These are phyloP conservation scores for Penicillium alfredii DNA, from an alignment of 495 filamentous ascomycete species.

Conservation along the genomic window DNA sequence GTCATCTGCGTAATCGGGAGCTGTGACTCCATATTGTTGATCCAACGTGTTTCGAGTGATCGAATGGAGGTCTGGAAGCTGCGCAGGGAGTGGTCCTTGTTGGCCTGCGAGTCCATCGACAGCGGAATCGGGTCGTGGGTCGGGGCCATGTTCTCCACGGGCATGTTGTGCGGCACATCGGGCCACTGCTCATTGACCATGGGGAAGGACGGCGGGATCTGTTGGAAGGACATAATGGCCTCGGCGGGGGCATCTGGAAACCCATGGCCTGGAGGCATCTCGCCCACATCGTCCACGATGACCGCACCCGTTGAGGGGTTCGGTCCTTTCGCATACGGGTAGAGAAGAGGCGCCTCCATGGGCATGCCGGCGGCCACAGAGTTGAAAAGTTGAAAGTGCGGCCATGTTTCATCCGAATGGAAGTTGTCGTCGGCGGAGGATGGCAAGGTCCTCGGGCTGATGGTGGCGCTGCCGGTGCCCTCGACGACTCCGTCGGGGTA, in stretches of 20 bases:
- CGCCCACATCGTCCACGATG: constrained; percentile 39
- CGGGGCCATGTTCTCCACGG: constrained; percentile 18
- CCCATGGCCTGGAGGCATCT: constrained; percentile 30
- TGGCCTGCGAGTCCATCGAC: constrained; percentile 20
- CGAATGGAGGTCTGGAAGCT: constrained; percentile 27
- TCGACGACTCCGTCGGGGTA: constrained; percentile 28
- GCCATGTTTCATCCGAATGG: constrained; percentile 39
- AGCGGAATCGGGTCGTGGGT: constrained; percentile 19
- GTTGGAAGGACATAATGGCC: constrained; percentile 30
- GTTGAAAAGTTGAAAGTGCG: constrained; percentile 38
- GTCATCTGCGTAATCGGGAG: constrained; percentile 30
- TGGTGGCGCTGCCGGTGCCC: constrained; percentile 36
- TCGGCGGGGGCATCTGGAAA: constrained; percentile 30
- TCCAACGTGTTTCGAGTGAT: constrained; percentile 36
- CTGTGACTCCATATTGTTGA: constrained; percentile 33
- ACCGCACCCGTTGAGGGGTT: constrained; percentile 26
- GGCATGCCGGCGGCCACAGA: constrained; percentile 30
- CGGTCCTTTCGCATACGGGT: constrained; percentile 33
- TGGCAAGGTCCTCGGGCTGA: constrained; percentile 39
- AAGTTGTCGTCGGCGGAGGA: constrained; percentile 43
- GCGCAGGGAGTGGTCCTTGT: constrained; percentile 20
- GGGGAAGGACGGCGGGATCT: constrained; percentile 31
- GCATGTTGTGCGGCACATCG: constrained; percentile 15
- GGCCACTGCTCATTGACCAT: constrained; percentile 32
- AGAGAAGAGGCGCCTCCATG: constrained; percentile 34